Evolutionary conservation across 108 stramenopile genomes (phyloP).

Genomic region (Aureococcus anophagefferens): DNA sequence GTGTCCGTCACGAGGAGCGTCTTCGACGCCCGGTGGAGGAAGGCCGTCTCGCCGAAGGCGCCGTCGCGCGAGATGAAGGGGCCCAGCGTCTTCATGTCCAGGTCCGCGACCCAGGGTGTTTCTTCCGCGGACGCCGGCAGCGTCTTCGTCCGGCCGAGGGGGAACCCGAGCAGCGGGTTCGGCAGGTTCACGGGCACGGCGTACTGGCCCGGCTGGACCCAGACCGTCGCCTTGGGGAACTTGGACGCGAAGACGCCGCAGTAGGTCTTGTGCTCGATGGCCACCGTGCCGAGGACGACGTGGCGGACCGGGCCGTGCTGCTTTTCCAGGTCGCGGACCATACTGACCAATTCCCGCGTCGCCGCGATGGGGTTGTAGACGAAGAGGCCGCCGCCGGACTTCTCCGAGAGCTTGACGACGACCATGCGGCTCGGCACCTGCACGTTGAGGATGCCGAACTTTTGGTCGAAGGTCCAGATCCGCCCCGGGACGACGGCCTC

Average conservation of each 20-base stretch:
- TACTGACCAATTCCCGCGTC: slow-evolving; percentile 59
- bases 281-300: slow-evolving; percentile 77
- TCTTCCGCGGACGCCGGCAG: slow-evolving; percentile 45
- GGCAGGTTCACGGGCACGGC: slow-evolving; percentile 64
- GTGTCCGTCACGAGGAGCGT: slow-evolving; percentile 81
- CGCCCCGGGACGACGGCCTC: slow-evolving; percentile 59
- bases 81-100: slow-evolving; percentile 66
- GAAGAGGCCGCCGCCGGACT: slow-evolving; percentile 59
- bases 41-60: slow-evolving; percentile 82
- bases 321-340: slow-evolving; percentile 47
- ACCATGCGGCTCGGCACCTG: slow-evolving; percentile 82
- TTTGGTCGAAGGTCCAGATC: slow-evolving; percentile 89
- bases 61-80: slow-evolving; percentile 79
- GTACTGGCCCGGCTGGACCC: slow-evolving; percentile 76
- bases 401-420: slow-evolving; percentile 50
- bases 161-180: slow-evolving; percentile 69
- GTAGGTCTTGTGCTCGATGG: slow-evolving; percentile 86
- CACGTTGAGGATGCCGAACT: slow-evolving; percentile 82
- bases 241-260: slow-evolving; percentile 79
- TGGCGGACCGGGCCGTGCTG: slow-evolving; percentile 69
- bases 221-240: slow-evolving; percentile 63
- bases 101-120: slow-evolving; percentile 61
- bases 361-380: slow-evolving; percentile 83
- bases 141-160: slow-evolving; percentile 42
- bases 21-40: slow-evolving; percentile 67